phyloP scores from a whole-genome alignment of 1,139 yeast species.

The Yamadazyma sp. region DNA sequence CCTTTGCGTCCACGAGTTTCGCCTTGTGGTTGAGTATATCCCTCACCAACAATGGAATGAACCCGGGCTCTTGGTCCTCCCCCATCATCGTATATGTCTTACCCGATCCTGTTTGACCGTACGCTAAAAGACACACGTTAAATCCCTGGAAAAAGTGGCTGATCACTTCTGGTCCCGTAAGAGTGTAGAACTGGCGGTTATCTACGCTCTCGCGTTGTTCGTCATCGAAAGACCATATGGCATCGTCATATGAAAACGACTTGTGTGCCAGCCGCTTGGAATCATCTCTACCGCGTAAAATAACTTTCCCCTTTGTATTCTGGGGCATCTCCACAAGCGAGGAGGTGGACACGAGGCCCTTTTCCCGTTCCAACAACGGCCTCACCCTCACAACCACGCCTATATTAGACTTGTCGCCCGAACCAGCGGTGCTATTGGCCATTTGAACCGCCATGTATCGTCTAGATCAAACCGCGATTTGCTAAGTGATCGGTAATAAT shows the following conservation, averaged over 20 bases:
- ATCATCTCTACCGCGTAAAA: constrained; percentile 1
- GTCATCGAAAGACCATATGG: constrained; percentile 56
- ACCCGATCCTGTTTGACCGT: constrained; percentile 78
- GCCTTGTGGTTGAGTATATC: constrained; percentile 52
- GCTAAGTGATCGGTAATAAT: no score
- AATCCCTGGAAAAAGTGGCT: constrained; percentile 66
- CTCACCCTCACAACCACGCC: constrained; percentile 49
- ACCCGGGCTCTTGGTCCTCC: constrained; percentile 46
- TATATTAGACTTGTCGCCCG: constrained; percentile 21
- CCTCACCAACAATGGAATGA: constrained; percentile 58
- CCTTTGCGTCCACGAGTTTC: constrained; percentile 35
- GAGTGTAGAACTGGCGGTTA: constrained; percentile 51
- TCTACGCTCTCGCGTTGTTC: constrained; percentile 36
- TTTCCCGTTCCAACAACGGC: constrained; percentile 41
- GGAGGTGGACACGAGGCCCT: constrained; percentile 26
- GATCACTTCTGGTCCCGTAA: constrained; percentile 58
- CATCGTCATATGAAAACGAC: constrained; percentile 53
- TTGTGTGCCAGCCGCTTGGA: constrained; percentile 3
- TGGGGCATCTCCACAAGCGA: constrained; percentile 13
- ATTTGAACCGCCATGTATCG: background rate
- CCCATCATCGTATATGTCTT: constrained; percentile 81
- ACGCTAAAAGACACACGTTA: constrained; percentile 73
- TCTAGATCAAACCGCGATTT: background rate
- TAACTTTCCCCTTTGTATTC: constrained; percentile 9
- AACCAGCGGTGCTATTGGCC: background rate